Evolutionary conservation across 805 yeast genomes (phyloP).

Genomic region (Teunomyces funiuensis): DNA sequence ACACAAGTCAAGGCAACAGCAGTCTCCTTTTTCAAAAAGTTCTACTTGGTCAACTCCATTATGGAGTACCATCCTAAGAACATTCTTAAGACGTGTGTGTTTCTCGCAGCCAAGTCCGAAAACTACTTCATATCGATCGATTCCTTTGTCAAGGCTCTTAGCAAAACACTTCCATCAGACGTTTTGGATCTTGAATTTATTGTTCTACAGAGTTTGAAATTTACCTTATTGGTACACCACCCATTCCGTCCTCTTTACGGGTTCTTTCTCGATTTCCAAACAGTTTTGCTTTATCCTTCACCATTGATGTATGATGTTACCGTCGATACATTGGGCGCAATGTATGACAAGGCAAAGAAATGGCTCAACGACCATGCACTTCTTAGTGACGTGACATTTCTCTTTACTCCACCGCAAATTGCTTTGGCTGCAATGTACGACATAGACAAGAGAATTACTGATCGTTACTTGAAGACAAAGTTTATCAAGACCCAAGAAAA

Average conservation of each 20-base stretch:
- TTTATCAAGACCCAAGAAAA: slow-evolving; percentile 28
- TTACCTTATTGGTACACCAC: slow-evolving; percentile 83
- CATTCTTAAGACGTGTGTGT: slow-evolving; percentile 69
- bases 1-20: slow-evolving; percentile 90
- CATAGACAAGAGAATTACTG: slow-evolving; percentile 61
- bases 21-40: slow-evolving; percentile 73
- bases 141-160: slow-evolving; percentile 69
- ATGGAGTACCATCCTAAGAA: slow-evolving; percentile 88
- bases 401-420: slow-evolving; percentile 91
- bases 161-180: slow-evolving; percentile 62
- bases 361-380: slow-evolving; percentile 63
- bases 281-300: slow-evolving; percentile 42
- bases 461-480: slow-evolving; percentile 65
- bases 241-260: slow-evolving; percentile 92
- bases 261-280: slow-evolving; percentile 86
- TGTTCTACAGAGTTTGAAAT: slow-evolving; percentile 69
- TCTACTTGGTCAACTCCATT: slow-evolving; percentile 76
- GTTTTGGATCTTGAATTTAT: slow-evolving; percentile 79
- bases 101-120: slow-evolving; percentile 90
- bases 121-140: slow-evolving; percentile 86
- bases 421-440: slow-evolving; percentile 83
- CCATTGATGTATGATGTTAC: slow-evolving; percentile 46
- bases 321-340: slow-evolving; percentile 57
- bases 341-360: slow-evolving; percentile 69
- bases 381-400: slow-evolving; percentile 71